Evolutionary conservation across 257 asterid genomes (phyloP).

Genomic region (Paraleonurus japonicus): DNA sequence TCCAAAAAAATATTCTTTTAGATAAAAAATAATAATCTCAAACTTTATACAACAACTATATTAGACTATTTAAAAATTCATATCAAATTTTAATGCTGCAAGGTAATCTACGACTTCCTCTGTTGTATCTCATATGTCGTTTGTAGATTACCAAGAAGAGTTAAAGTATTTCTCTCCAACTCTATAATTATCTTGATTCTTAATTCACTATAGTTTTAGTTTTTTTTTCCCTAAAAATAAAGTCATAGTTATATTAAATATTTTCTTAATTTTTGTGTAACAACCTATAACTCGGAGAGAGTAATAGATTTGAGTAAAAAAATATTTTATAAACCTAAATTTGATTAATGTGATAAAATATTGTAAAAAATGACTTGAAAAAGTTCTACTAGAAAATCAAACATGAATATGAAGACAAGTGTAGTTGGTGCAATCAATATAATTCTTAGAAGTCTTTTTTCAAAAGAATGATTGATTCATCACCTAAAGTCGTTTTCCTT

Average conservation of each 20-base stretch:
- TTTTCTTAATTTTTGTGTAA: not conserved
- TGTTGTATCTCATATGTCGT: not conserved
- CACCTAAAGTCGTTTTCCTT: slow-evolving; percentile 21
- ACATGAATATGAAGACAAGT: not conserved
- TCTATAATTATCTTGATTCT: not conserved
- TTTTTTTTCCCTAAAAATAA: no score
- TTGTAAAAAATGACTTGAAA: not conserved
- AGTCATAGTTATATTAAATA: no score
- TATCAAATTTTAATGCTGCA: no score
- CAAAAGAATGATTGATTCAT: slow-evolving; percentile 9
- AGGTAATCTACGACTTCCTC: no score
- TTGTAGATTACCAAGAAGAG: no score
- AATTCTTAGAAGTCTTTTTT: not conserved
- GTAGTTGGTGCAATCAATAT: slow-evolving; percentile 9
- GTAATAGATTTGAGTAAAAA: not conserved
- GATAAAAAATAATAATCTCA: no score
- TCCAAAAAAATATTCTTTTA: no score
- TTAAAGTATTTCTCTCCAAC: not conserved
- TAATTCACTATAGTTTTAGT: not conserved
- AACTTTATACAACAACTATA: no score
- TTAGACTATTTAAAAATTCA: no score
- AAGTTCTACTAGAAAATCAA: not conserved
- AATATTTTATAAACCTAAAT: not conserved
- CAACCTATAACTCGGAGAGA: not conserved
- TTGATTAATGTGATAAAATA: not conserved